phyloP scores from a whole-genome alignment of 2,329 filamentous ascomycete species.

The Colletotrichum lindemuthianum region DNA sequence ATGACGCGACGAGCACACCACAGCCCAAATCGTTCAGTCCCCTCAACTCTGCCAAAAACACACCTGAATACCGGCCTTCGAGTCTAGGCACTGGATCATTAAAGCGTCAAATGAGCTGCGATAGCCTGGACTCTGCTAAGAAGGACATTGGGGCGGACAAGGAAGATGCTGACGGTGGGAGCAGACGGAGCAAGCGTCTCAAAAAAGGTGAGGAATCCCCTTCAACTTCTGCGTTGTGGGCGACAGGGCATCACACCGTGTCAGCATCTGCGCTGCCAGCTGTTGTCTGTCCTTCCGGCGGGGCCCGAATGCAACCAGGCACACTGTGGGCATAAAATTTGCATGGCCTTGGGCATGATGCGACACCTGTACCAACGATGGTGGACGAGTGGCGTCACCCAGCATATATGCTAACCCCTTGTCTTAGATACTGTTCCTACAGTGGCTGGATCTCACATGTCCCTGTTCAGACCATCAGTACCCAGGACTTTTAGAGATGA shows the following conservation, averaged over 20 bases:
- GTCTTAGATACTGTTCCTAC: slow-evolving; percentile 74
- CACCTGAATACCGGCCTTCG: slow-evolving; percentile 71
- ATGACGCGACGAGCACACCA: slow-evolving; percentile 67
- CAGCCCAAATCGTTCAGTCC: slow-evolving; percentile 71
- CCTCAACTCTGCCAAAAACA: slow-evolving; percentile 70
- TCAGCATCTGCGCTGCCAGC: slow-evolving; percentile 16
- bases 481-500: slow-evolving; percentile 72
- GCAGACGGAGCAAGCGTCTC: slow-evolving; percentile 86
- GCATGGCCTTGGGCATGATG: slow-evolving; percentile 38
- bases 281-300: slow-evolving; percentile 11
- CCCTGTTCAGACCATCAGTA: slow-evolving; percentile 84
- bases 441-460: slow-evolving; percentile 97
- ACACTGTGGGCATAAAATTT: slow-evolving; percentile 10
- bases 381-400: not conserved
- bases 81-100: slow-evolving; percentile 65
- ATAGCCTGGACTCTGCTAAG: slow-evolving; percentile 59
- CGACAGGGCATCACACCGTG: slow-evolving; percentile 20
- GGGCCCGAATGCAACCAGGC: slow-evolving; percentile 16
- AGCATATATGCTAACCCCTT: slow-evolving; percentile 36
- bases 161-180: slow-evolving; percentile 70
- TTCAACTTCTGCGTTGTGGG: slow-evolving; percentile 3
- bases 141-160: slow-evolving; percentile 60
- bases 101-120: slow-evolving; percentile 80
- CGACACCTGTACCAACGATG: slow-evolving; percentile 15
- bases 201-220: slow-evolving; percentile 69